These are phyloP conservation scores for Vaccinium myrtillus DNA, from an alignment of 148 eudicot species.

Conservation along the genomic window DNA sequence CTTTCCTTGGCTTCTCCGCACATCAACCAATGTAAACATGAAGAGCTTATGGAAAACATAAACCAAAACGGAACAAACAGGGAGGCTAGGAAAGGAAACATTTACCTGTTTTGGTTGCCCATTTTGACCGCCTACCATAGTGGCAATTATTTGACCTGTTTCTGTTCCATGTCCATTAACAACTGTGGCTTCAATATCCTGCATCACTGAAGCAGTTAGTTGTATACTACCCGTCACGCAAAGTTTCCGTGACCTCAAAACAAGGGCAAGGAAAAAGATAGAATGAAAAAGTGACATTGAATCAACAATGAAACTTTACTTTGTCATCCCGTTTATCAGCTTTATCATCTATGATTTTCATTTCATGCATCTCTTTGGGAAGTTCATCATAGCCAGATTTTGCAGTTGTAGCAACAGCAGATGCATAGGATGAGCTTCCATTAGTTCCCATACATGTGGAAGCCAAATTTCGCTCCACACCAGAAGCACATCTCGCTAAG, in stretches of 20 bases:
- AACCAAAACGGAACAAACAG: neutral
- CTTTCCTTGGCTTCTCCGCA: neutral
- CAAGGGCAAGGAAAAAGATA: neutral
- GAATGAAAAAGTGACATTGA: neutral
- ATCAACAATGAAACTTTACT: constrained; percentile 22
- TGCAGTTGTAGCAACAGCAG: constrained; percentile 25
- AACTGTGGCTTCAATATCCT: constrained; percentile 70
- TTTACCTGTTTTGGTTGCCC: constrained; percentile 80
- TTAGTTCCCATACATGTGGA: constrained; percentile 38
- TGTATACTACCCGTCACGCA: neutral
- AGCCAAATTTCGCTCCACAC: constrained; percentile 30
- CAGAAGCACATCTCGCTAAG: constrained; percentile 33
- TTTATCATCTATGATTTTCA: constrained; percentile 64
- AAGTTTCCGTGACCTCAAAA: neutral
- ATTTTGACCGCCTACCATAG: constrained; percentile 62
- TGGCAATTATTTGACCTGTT: constrained; percentile 79
- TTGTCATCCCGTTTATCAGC: constrained; percentile 43
- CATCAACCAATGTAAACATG: neutral
- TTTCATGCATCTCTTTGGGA: constrained; percentile 61
- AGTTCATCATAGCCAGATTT: constrained; percentile 55
- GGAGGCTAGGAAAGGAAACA: neutral
- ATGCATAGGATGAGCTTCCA: constrained; percentile 47
- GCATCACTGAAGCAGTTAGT: constrained; percentile 6
- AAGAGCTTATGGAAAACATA: neutral
- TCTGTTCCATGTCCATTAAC: constrained; percentile 81